Evolutionary conservation across 345 rosid genomes (phyloP).

Genomic region (Hevea brasiliensis): DNA sequence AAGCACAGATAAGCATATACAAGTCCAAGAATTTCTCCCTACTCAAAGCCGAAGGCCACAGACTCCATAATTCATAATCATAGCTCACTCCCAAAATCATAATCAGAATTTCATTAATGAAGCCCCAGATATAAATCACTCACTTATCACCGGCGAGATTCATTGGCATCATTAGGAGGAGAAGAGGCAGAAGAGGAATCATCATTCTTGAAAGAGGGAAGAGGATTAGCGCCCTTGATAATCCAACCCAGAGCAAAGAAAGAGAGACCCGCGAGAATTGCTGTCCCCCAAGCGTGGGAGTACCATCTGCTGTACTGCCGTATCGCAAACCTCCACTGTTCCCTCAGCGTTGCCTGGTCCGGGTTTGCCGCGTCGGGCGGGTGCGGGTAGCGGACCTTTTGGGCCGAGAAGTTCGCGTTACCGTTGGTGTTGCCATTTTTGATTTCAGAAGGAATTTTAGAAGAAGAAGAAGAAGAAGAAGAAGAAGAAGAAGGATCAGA

Average conservation of each 20-base stretch:
- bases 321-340: constrained; percentile 83
- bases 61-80: background rate
- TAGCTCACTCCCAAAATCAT: background rate
- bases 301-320: constrained; percentile 78
- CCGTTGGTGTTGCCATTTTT: background rate
- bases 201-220: constrained; percentile 56
- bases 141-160: background rate
- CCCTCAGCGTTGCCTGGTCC: constrained; percentile 70
- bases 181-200: background rate
- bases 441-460: constrained; percentile 5
- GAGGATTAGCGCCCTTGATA: constrained; percentile 84
- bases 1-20: no score
- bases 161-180: background rate
- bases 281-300: constrained; percentile 91
- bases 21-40: no score
- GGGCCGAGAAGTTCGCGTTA: constrained; percentile 35
- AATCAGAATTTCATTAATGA: background rate
- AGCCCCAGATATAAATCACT: background rate
- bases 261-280: constrained; percentile 75
- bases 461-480: no score
- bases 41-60: background rate
- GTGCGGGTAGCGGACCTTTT: constrained; percentile 49
- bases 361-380: constrained; percentile 66
- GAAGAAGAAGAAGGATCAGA: no score
- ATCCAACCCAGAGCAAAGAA: constrained; percentile 88